Percentiles rank a stretch among this genome's conserved stretches.
Conservation (phyloP, 331 rosid genomes). For the Acacia pycnantha region DNA sequence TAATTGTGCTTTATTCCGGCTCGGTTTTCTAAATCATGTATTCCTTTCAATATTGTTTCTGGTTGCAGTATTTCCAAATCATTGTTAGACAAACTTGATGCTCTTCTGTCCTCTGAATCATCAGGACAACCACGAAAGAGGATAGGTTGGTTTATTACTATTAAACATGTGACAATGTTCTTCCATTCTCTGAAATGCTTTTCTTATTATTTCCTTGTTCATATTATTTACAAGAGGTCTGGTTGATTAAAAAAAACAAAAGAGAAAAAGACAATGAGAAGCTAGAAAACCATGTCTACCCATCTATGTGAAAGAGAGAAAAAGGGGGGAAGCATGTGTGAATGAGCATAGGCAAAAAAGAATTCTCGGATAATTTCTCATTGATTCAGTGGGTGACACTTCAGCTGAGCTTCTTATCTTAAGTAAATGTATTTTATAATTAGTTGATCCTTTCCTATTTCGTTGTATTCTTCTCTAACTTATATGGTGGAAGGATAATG, state of each 20-base stretch:
- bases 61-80: slow-evolving; percentile 61
- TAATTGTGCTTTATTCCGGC: neutral
- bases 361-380: neutral
- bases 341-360: neutral
- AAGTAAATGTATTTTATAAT: slow-evolving; percentile 7
- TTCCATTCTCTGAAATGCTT: neutral
- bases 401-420: slow-evolving; percentile 13
- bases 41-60: slow-evolving; percentile 24
- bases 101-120: slow-evolving; percentile 73
- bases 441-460: slow-evolving; percentile 7
- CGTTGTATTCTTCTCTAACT: slow-evolving; percentile 21
- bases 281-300: slow-evolving; percentile 1
- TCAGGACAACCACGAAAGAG: slow-evolving; percentile 82
- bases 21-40: slow-evolving; percentile 20
- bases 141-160: slow-evolving; percentile 57
- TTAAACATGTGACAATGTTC: neutral
- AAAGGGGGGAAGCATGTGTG: slow-evolving; percentile 18
- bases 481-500: slow-evolving; percentile 25
- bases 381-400: neutral
- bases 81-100: slow-evolving; percentile 73
- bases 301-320: slow-evolving; percentile 25
- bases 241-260: neutral
- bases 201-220: slow-evolving; percentile 22
- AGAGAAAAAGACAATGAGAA: slow-evolving; percentile 7
- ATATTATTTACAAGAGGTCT: neutral